phyloP scores from a whole-genome alignment of 345 rosid genomes.

The Eucalyptus cloeziana region DNA sequence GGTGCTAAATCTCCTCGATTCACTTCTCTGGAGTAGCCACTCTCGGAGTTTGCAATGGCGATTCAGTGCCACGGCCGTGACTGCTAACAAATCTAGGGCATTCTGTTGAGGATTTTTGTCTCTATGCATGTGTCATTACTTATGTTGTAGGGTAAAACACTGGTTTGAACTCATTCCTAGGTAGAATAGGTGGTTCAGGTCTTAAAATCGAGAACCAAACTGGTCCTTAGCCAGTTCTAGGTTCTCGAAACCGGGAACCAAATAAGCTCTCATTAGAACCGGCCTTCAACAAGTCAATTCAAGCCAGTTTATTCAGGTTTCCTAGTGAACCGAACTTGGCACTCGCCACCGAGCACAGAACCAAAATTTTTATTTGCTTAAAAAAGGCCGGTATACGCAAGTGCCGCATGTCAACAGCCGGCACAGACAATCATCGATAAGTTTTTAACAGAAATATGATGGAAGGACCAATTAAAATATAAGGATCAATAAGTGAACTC shows the following conservation, averaged over 20 bases:
- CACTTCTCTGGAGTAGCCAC: constrained; percentile 1
- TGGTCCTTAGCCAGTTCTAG: not conserved
- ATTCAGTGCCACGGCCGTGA: fast-evolving
- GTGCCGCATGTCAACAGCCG: not conserved
- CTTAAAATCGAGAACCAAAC: not conserved
- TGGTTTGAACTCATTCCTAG: fast-evolving
- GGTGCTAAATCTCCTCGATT: constrained; percentile 32
- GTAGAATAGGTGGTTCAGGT: fast-evolving
- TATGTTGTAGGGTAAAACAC: not conserved
- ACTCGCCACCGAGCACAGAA: not conserved
- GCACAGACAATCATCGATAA: not conserved
- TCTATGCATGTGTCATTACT: not conserved
- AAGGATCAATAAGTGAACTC: not conserved
- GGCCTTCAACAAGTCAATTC: not conserved
- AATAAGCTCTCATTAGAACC: not conserved
- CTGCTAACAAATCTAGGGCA: not conserved
- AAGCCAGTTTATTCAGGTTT: not conserved
- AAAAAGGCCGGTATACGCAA: not conserved
- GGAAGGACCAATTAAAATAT: not conserved
- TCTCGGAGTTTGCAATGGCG: not conserved
- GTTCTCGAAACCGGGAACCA: not conserved
- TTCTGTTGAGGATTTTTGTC: not conserved
- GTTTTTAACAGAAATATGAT: not conserved
- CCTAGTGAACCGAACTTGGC: not conserved
- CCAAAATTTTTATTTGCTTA: not conserved